Evolutionary conservation across 148 eudicot species (phyloP), one percentile per base, ranked within the genome.

Genomic region (Arbutus unedo): DNA sequence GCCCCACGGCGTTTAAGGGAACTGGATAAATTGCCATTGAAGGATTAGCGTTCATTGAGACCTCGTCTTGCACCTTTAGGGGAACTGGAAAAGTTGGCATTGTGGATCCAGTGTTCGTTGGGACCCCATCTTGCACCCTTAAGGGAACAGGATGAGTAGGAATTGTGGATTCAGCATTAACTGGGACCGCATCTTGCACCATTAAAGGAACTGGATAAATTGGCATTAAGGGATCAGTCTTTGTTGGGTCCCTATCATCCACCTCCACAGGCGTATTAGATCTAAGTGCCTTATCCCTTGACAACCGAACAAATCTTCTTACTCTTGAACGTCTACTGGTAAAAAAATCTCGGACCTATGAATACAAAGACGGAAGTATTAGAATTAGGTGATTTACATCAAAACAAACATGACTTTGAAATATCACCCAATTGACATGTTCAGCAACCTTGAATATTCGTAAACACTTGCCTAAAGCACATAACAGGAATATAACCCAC

Each of bases 291-390:
- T 89, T 96, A 81, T 94, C 98, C 70, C 84, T 89, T 23, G 99
- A 89, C 82, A 94, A 56, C 67, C 95, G 86, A 43, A 89, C 91
- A 85, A 88, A 82, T 84, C 85, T 96, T 89, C 97, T 90, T 83
- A 96, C 95, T 85, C 97, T 93, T 81, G 95, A 83, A 57, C 92
- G 91, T 74, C 92, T 98, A 88, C 85, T 82, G 38, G 87, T 89
- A 85, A 94, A 96, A 85, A 89, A 96, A 71, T 94, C 97, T 57
- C 91, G 88, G 79, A 94, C 97, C 99, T 96, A 62, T 60, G 81
- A 74, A 84, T 10, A 75, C 49, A 68, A 81, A 45, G 56, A 31
- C 38, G 74, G 7, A 66, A 18, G 70, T 77, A 83, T 51, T 70
- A 47, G 44, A 4, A 51, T 7, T 31, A 50, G n/a, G 19, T 15